Evolutionary conservation across 2,329 filamentous ascomycete species (phyloP), one percentile per base, ranked within the genome.

Genomic region (Aspergillus fumigatus): DNA sequence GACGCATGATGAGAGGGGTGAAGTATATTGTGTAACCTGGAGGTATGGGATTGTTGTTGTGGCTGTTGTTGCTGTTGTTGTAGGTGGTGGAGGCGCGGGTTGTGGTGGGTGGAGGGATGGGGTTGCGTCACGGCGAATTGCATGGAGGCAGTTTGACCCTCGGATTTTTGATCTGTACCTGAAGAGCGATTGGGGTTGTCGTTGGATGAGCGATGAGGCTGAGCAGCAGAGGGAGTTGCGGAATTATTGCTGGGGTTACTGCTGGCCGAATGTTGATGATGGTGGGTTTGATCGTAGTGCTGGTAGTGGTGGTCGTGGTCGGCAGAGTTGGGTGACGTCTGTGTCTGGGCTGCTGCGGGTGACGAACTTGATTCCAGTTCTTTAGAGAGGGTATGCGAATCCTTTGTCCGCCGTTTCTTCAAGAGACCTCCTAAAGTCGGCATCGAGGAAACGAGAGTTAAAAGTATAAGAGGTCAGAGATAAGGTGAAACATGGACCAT

Each of bases 341-440:
- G 81, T 82, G 65, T 84, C 73, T 88, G 83, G 71, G 83, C 88
- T 38, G 60, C 38, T 64, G 82, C 81, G 69, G 86, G 81, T 70
- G 86, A 85, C 67, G 82, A 83, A 73, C 90, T 86, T 73, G 84
- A 82, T 73, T 87, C 84, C 72, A 82, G 75, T 74, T 86, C 82
- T 71, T 79, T 82, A 66, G 75, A 74, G 73, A 80, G 68, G 69
- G 68, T 69, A 65, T 72, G 73, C 78, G 86, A 89, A 81, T 97
- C 92, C 85, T 92, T 95, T 79, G 92, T 96, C 85, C 92, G 88
- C 84, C 96, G 96, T 85, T 96, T 97, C 85, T 97, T 97, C 74
- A 97, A 86, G 74, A 97, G 92, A 53, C 74, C 75, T 77, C 91
- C 91, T 82, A 97, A 85, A 77, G 85, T 90, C 87, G 92, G 94